These are phyloP conservation scores for Chlorella vulgaris DNA, from an alignment of 139 green algal species.

Conservation along the genomic window DNA sequence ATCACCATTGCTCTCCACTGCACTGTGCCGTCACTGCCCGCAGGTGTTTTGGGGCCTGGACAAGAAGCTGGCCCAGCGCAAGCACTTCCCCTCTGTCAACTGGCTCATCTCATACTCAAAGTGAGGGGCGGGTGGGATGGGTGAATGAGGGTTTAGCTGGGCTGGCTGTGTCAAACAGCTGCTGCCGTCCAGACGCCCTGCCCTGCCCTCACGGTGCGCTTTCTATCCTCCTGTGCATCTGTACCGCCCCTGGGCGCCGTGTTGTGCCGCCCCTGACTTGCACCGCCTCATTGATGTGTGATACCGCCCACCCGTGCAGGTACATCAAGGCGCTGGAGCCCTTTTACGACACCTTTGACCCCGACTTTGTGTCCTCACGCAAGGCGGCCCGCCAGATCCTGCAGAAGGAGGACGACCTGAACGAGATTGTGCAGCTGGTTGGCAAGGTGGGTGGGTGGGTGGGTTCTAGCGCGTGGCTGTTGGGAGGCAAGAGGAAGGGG, in stretches of 20 bases:
- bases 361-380: slow-evolving; percentile 56
- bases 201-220: too few species aligned
- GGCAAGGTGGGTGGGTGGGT: slow-evolving; percentile 77
- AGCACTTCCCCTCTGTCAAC: slow-evolving; percentile 99
- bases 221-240: too few species aligned
- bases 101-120: slow-evolving; percentile 99
- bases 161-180: too few species aligned
- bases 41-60: slow-evolving; percentile 99
- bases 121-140: too few species aligned
- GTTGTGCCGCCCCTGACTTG: too few species aligned
- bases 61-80: slow-evolving; percentile 99
- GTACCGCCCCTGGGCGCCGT: background rate
- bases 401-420: slow-evolving; percentile 99
- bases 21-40: background rate
- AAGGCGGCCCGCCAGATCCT: slow-evolving; percentile 84
- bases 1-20: background rate
- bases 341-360: slow-evolving; percentile 96
- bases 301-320: too few species aligned
- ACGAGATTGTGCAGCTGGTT: slow-evolving; percentile 99
- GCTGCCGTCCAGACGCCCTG: too few species aligned
- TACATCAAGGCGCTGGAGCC: slow-evolving; percentile 97
- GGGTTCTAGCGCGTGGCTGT: background rate
- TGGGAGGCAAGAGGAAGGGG: background rate
- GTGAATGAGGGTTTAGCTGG: too few species aligned
- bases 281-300: background rate